Conservation (phyloP, 1,284 basidiomycete genomes). For the Trichosporon asahii region DNA sequence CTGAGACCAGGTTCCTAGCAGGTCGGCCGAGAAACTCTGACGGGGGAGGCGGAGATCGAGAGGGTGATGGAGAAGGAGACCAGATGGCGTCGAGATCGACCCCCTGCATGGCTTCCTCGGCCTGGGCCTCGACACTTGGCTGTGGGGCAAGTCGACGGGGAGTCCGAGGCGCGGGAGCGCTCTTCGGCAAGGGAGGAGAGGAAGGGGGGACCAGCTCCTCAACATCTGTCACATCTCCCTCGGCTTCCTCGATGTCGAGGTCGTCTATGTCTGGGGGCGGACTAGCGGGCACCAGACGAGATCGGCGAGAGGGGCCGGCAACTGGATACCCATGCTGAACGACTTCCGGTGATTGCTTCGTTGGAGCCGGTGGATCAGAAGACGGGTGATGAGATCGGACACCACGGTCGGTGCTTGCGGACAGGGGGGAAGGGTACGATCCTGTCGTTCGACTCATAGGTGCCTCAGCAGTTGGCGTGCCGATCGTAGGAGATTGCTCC, state of each 20-base stretch:
- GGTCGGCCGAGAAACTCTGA: background rate
- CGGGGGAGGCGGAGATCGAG: constrained; percentile 13
- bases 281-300: constrained; percentile 11
- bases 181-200: constrained; percentile 19
- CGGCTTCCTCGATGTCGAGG: constrained; percentile 33
- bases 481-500: background rate
- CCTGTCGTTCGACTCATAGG: background rate
- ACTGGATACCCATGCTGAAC: background rate
- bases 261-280: constrained; percentile 31
- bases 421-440: constrained; percentile 7
- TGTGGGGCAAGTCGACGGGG: background rate
- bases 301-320: constrained; percentile 18
- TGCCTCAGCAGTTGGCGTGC: constrained; percentile 9
- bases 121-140: background rate
- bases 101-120: constrained; percentile 26
- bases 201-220: constrained; percentile 32
- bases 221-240: constrained; percentile 17
- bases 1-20: background rate
- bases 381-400: background rate
- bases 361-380: background rate
- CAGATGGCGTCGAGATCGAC: constrained; percentile 29
- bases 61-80: constrained; percentile 28
- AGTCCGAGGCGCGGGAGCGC: background rate
- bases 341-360: background rate
- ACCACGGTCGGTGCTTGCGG: background rate